phyloP scores from a whole-genome alignment of 768 basidiomycete species.

The Lactarius sanguifluus region DNA sequence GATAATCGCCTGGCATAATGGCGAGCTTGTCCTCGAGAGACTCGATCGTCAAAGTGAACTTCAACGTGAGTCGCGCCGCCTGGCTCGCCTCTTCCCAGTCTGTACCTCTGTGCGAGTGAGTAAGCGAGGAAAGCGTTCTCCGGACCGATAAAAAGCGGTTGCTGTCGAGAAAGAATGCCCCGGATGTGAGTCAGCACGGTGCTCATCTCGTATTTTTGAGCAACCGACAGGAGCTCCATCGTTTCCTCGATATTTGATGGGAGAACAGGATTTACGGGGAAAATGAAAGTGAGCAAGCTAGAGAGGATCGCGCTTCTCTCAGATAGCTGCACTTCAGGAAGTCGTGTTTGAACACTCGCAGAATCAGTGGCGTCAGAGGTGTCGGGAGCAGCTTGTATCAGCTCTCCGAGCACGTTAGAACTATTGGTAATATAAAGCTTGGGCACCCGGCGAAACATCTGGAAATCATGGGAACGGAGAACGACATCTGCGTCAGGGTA shows the following conservation, averaged over 20 bases:
- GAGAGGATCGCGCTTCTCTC: not conserved
- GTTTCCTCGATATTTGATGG: not conserved
- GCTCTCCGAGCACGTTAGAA: not conserved
- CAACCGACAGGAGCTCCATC: not conserved
- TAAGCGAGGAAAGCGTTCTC: slow-evolving; percentile 9
- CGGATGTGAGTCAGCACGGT: not conserved
- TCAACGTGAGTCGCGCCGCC: slow-evolving; percentile 5
- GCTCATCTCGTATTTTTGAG: not conserved
- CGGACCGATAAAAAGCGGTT: not conserved
- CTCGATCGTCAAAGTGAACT: not conserved
- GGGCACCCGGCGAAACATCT: not conserved
- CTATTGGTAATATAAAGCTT: not conserved
- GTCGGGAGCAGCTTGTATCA: not conserved
- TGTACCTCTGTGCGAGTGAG: slow-evolving; percentile 4
- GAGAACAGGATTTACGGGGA: not conserved
- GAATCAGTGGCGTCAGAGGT: not conserved
- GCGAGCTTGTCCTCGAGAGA: not conserved
- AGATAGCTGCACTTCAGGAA: not conserved
- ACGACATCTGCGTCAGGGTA: slow-evolving; percentile 15
- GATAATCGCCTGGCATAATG: not conserved
- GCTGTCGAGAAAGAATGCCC: not conserved
- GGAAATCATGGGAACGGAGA: slow-evolving; percentile 7
- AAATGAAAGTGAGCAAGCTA: not conserved
- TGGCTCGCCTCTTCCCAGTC: slow-evolving; percentile 6
- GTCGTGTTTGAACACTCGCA: not conserved